Percentiles rank a stretch among this genome's conserved stretches.
phyloP scores from a whole-genome alignment of 352 stramenopile genomes.

The Globisporangium rhizosaccharum region DNA sequence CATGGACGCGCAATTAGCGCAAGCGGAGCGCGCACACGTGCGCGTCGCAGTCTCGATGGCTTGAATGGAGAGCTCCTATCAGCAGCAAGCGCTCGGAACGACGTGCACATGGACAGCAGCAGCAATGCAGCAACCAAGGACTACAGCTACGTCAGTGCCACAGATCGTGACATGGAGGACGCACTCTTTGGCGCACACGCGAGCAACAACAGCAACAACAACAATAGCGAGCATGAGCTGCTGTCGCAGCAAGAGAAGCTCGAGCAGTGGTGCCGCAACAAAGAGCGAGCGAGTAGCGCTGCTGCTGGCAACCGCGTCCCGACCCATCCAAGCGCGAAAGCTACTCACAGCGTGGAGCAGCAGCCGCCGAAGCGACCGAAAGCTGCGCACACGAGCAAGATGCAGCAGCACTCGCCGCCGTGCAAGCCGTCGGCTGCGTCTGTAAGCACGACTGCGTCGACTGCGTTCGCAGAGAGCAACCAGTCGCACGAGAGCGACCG shows the following conservation, averaged over 20 bases:
- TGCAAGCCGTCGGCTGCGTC: not conserved
- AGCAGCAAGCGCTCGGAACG: not conserved
- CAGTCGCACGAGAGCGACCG: constrained; percentile 16
- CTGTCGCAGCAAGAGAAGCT: constrained; percentile 19
- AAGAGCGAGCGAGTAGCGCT: not conserved
- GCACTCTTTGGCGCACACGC: constrained; percentile 12
- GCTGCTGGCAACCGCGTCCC: constrained; percentile 3
- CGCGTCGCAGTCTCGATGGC: constrained; percentile 10
- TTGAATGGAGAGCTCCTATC: constrained; percentile 1
- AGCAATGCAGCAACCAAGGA: constrained; percentile 1
- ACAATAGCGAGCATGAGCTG: not conserved
- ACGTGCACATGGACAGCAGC: constrained; percentile 5
- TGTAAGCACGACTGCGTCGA: not conserved
- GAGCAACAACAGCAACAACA: constrained; percentile 13
- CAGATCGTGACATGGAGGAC: constrained; percentile 15
- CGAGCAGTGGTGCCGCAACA: constrained; percentile 18
- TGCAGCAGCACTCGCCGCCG: constrained; percentile 11
- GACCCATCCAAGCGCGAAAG: not conserved
- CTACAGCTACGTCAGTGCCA: not conserved
- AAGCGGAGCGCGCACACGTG: not conserved
- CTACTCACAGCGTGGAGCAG: constrained; percentile 1
- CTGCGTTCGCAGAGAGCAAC: not conserved
- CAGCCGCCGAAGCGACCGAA: constrained; percentile 15
- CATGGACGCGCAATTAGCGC: not conserved
- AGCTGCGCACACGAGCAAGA: constrained; percentile 18